phyloP scores from a whole-genome alignment of 2,329 filamentous ascomycete species.

The Lecanicillium sp. region DNA sequence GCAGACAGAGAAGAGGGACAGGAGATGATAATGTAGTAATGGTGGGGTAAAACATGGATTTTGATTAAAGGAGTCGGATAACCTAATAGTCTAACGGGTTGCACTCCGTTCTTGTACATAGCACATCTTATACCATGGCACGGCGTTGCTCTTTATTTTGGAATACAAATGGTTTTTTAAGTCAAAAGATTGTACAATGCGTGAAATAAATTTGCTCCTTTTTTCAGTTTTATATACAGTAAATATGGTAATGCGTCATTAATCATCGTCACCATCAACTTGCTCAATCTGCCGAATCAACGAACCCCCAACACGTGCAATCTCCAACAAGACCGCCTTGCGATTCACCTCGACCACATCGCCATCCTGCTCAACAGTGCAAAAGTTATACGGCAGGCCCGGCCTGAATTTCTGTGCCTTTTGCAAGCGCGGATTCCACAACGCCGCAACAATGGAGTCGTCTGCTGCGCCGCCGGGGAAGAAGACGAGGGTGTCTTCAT shows the following conservation, averaged over 20 bases:
- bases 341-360: slow-evolving; percentile 56
- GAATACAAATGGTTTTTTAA: slow-evolving; percentile 5
- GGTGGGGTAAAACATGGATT: too few species aligned
- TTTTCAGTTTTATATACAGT: too few species aligned
- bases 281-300: slow-evolving; percentile 60
- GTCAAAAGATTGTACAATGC: too few species aligned
- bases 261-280: slow-evolving; percentile 12
- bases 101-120: slow-evolving; percentile 7
- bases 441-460: slow-evolving; percentile 43
- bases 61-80: slow-evolving; percentile 1
- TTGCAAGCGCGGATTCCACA: slow-evolving; percentile 50
- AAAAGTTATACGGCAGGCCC: slow-evolving; percentile 56
- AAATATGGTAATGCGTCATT: slow-evolving; percentile 8
- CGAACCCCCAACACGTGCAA: slow-evolving; percentile 58
- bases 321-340: slow-evolving; percentile 61
- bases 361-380: slow-evolving; percentile 16
- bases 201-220: too few species aligned
- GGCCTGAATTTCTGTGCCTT: slow-evolving; percentile 55
- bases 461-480: slow-evolving; percentile 60
- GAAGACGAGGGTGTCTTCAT: slow-evolving; percentile 64
- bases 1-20: slow-evolving; percentile 43
- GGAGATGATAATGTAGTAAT: slow-evolving; percentile 18
- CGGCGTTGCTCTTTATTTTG: slow-evolving; percentile 15
- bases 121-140: slow-evolving; percentile 30
- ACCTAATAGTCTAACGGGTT: too few species aligned